Conservation (phyloP, 1,284 basidiomycete genomes). For the Uromyces viciae-fabae region DNA sequence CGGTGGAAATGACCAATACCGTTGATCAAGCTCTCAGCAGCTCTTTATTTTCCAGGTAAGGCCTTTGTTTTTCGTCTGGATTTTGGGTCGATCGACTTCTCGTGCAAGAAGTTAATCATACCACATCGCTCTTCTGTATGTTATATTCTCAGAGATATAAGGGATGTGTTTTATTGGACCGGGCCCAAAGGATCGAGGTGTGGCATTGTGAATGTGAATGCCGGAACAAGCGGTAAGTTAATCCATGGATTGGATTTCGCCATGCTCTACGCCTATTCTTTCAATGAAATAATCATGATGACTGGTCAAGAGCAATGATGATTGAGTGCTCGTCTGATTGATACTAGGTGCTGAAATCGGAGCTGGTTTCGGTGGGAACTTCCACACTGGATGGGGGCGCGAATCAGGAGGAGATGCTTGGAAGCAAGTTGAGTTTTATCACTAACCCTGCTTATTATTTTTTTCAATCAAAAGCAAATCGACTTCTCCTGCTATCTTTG, state of each 20-base stretch:
- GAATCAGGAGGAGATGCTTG: conserved; percentile 94
- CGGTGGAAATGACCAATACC: conserved; percentile 84
- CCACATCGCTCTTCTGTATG: background rate
- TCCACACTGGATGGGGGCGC: conserved; percentile 77
- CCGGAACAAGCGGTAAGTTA: conserved; percentile 41
- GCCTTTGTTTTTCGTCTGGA: conserved; percentile 3
- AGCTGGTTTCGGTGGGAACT: conserved; percentile 87
- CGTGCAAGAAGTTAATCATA: background rate
- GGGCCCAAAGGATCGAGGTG: conserved; percentile 49
- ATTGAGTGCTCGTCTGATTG: background rate
- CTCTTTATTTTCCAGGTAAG: conserved; percentile 71
- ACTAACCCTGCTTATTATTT: background rate
- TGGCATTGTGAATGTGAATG: conserved; percentile 51
- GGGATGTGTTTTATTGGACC: conserved; percentile 50
- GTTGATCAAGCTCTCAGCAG: conserved; percentile 86
- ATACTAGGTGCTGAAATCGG: conserved; percentile 81
- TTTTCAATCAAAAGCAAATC: background rate
- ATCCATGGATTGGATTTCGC: no score
- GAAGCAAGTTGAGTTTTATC: conserved; percentile 71
- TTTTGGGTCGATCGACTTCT: no score
- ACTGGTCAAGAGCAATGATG: background rate
- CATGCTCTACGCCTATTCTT: no score
- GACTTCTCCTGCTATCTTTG: background rate
- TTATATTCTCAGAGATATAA: conserved; percentile 36
- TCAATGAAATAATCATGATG: no score